Evolutionary conservation across 2,329 filamentous ascomycete species (phyloP), one percentile per base, ranked within the genome.

Genomic region (Byssochlamys sp.): DNA sequence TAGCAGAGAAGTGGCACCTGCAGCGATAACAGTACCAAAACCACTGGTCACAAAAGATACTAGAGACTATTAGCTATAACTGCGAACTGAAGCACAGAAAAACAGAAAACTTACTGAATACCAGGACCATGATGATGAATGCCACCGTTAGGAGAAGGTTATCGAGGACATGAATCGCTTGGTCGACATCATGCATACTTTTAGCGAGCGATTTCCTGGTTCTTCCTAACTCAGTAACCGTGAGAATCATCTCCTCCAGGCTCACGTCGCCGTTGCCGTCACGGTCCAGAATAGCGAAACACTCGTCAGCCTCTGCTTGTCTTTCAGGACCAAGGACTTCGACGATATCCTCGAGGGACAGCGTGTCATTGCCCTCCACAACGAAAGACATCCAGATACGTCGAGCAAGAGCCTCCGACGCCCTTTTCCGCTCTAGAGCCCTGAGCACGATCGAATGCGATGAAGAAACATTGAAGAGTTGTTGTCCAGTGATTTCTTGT

Each of bases 381-480:
- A 96, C 94, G 69, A 96, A 95, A 0, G 91, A 96, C 90, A 96
- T 95, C 94, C 94, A 97, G 61, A 97, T 87, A 67, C 94, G 88
- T 64, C 85, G 87, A n/a, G 90, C 91, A 58, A 97, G 78, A n/a
- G 94, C 94, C 71, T 97, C 91, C 0, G 91, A 90, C 5, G 90
- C 89, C 59, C 82, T 81, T 50, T 83, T 85, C 75, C 90, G 92
- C 73, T 96, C 91, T 31, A 97, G 80, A 7, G 92, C 94, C 69
- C 95, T 85, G 11, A 95, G 80, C 4, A 97, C 90, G 53, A 97
- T 84, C 0, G 90, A 94, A 71, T 96, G 91, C 0, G 91, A 86
- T 4, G 91, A 89, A 67, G 89, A 92, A 12, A 90, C 87, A 73
- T 96, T 96, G 77, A 97, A 95, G 25, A 96, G 88, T 67, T 96